phyloP scores from a whole-genome alignment of 2,329 filamentous ascomycete species.

The Allantophomopsis cytisporea region DNA sequence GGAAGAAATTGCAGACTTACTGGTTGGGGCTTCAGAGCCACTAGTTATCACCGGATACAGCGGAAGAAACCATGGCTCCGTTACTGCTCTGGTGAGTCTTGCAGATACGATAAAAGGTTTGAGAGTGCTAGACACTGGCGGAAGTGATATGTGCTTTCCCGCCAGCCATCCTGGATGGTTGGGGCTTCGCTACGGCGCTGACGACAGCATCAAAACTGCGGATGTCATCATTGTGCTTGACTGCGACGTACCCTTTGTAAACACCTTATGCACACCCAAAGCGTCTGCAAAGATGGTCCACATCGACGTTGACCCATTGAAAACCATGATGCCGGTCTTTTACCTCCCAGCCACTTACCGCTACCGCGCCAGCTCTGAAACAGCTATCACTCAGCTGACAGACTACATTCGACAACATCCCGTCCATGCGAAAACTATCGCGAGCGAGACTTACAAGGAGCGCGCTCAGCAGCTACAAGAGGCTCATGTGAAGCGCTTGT shows the following conservation, averaged over 20 bases:
- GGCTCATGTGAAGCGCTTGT: conserved; percentile 43
- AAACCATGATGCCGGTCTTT: conserved; percentile 48
- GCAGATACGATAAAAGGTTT: conserved; percentile 55
- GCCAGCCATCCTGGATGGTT: conserved; percentile 54
- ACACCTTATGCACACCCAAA: conserved; percentile 51
- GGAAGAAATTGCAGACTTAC: conserved; percentile 42
- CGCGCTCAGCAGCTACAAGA: conserved; percentile 41
- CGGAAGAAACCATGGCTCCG: conserved; percentile 53
- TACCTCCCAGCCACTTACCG: conserved; percentile 54
- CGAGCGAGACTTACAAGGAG: conserved; percentile 24
- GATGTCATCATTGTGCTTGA: conserved; percentile 79
- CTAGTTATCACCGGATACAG: conserved; percentile 59
- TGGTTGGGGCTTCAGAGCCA: conserved; percentile 28
- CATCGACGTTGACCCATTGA: conserved; percentile 51
- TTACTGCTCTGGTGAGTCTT: conserved; percentile 48
- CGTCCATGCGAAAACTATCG: no score
- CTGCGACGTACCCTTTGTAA: conserved; percentile 84
- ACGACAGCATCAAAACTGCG: conserved; percentile 60
- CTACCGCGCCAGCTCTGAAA: conserved; percentile 52
- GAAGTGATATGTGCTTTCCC: conserved; percentile 73
- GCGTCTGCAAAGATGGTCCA: conserved; percentile 43
- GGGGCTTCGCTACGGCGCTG: conserved; percentile 60
- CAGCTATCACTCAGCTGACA: conserved; percentile 56
- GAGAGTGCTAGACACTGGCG: conserved; percentile 61
- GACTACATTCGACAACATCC: no score